Evolutionary conservation across 2,329 filamentous ascomycete species (phyloP).

Genomic region (Colletotrichum cuscutae): DNA sequence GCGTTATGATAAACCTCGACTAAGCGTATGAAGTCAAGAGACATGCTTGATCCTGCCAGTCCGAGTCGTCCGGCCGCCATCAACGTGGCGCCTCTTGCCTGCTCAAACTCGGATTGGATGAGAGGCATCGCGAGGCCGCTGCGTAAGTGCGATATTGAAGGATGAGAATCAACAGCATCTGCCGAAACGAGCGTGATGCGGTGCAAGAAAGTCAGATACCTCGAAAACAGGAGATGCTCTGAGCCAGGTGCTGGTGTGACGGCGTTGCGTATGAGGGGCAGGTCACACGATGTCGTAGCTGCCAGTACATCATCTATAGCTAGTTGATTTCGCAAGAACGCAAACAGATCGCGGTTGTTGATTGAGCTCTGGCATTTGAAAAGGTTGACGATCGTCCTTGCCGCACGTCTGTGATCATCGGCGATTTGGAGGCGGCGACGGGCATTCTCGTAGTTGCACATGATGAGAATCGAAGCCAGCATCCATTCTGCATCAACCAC

Average conservation of each 20-base stretch:
- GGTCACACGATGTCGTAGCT: not conserved
- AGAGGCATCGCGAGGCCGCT: not conserved
- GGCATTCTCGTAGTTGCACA: constrained; percentile 44
- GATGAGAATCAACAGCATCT: not conserved
- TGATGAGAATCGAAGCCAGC: constrained; percentile 42
- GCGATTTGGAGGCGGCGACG: constrained; percentile 40
- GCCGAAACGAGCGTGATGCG: not conserved
- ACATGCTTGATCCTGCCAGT: not conserved
- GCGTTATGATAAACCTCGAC: not conserved
- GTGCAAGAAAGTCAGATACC: not conserved
- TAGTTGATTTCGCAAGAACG: not conserved
- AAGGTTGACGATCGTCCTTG: constrained; percentile 42
- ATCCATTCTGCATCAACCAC: constrained; percentile 43
- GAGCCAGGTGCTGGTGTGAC: not conserved
- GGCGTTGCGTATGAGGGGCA: not conserved
- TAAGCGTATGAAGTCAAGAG: not conserved
- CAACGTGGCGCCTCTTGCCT: not conserved
- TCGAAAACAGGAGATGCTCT: not conserved
- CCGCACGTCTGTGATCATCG: constrained; percentile 42
- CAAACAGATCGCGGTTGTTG: not conserved
- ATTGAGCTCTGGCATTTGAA: constrained; percentile 31
- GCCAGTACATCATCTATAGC: not conserved
- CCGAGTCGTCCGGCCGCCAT: not conserved
- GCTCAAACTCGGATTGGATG: not conserved
- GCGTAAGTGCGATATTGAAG: not conserved